phyloP scores from a whole-genome alignment of 305 asterid species.

The Euphrasia arctica region DNA sequence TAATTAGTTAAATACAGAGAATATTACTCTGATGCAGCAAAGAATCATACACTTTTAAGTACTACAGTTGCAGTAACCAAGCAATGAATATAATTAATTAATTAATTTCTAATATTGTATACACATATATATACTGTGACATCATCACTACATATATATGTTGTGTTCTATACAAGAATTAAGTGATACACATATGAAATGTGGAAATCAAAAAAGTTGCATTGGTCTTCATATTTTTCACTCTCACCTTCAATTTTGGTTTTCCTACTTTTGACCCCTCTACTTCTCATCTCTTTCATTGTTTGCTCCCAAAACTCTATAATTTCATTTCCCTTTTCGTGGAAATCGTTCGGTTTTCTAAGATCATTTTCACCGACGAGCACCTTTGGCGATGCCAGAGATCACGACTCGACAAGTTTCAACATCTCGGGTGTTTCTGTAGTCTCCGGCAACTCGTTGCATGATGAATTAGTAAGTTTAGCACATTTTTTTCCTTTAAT shows the following conservation, averaged over 20 bases:
- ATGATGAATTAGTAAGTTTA: conserved; percentile 31
- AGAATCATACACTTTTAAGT: conserved; percentile 36
- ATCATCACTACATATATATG: no score
- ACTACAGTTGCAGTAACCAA: conserved; percentile 30
- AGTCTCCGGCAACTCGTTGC: conserved; percentile 23
- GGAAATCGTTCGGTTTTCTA: conserved; percentile 36
- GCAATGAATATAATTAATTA: conserved; percentile 42
- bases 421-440: conserved; percentile 20
- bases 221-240: conserved; percentile 35
- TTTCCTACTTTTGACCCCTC: conserved; percentile 47
- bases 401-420: not conserved
- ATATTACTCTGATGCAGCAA: conserved; percentile 50
- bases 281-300: conserved; percentile 40
- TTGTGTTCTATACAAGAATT: not conserved
- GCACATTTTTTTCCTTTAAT: not conserved
- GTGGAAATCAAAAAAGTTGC: conserved; percentile 34
- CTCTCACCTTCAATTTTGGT: conserved; percentile 32
- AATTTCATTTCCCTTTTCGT: conserved; percentile 25
- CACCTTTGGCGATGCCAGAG: no score
- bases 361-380: conserved; percentile 29
- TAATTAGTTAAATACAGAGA: conserved; percentile 21
- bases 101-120: not conserved
- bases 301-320: conserved; percentile 31
- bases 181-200: conserved; percentile 25
- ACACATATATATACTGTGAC: not conserved